phyloP scores from a whole-genome alignment of 2,329 filamentous ascomycete genomes.

The Beauveria varroae region DNA sequence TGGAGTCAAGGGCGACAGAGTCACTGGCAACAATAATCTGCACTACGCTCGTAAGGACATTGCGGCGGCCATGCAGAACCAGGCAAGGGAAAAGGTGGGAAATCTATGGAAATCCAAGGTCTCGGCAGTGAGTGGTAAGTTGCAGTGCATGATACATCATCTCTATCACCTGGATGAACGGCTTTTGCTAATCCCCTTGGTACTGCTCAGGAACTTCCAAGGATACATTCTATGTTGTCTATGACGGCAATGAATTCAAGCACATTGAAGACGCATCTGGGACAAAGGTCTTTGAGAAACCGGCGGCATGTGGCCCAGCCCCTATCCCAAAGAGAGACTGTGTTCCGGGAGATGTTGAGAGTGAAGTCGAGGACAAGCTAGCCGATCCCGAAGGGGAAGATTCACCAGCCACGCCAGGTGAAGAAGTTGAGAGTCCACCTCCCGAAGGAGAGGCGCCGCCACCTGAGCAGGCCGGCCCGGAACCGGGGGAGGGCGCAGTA shows the following conservation, averaged over 20 bases:
- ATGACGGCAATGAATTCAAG: background rate
- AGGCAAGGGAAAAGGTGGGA: background rate
- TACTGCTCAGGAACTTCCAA: background rate
- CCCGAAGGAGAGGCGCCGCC: no score
- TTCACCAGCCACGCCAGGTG: background rate
- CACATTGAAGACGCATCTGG: background rate
- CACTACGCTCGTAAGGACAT: background rate
- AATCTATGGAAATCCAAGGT: background rate
- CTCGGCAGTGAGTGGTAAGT: background rate
- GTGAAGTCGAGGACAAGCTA: background rate
- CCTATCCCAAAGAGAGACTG: background rate
- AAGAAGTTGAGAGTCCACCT: background rate
- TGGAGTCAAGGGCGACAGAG: background rate
- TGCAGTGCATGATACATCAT: background rate
- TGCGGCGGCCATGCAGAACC: background rate
- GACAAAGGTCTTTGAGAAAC: background rate
- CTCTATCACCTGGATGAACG: background rate
- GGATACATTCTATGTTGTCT: background rate
- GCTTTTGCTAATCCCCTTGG: background rate
- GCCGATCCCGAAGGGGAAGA: background rate
- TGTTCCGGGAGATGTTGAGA: background rate
- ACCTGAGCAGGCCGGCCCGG: background rate
- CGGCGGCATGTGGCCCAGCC: no score
- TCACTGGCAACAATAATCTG: background rate
- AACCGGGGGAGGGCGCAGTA: background rate